Evolutionary conservation across 164 flowering plant genomes (phyloP), one percentile per base, ranked within the genome.

Genomic region (Berberis thunbergii): DNA sequence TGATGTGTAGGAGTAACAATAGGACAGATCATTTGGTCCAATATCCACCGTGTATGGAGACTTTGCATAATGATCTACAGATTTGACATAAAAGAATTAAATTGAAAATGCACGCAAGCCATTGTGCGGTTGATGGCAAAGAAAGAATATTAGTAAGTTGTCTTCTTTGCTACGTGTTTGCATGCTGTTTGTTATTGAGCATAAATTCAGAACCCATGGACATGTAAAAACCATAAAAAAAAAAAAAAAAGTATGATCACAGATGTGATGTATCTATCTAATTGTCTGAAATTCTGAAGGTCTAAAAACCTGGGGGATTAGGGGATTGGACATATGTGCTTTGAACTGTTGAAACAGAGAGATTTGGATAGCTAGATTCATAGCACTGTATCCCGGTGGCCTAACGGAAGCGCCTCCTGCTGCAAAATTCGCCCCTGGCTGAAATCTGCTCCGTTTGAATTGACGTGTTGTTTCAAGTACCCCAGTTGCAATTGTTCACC

Each of bases 391-490:
- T 41, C 85, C 87, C 0, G 78, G 77, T 0, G 66, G 75, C 12
- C 70, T 72, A 56, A 84, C 76, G 45, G 88, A 73, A 41, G 96
- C 67, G 26, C 91, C 91, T 0, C 82, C 84, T 0, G 79, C 68
- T 9, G 89, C 96, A 59, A 88, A 86, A 64, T 88, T 85, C 41
- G 88, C 89, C 91, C 96, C 40, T 77, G 74, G 58, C 73, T 52
- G 64, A 79, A 86, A 53, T 67, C 73, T 2, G 85, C 66, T 46
- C 78, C 88, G 26, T 81, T 50, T 7, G 89, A 76, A 50, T 86
- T 83, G 68, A 86, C 60, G 62, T 86, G 86, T 26, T 91, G 71
- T 43, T 70, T 75, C 69, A 86, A 67, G 63, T 75, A 79, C 4
- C 89, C 87, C 45, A 88, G 64, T 26, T 79, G 76, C 76, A 87